Conservation (phyloP, 106 monocot species). For the Allium cepa region DNA sequence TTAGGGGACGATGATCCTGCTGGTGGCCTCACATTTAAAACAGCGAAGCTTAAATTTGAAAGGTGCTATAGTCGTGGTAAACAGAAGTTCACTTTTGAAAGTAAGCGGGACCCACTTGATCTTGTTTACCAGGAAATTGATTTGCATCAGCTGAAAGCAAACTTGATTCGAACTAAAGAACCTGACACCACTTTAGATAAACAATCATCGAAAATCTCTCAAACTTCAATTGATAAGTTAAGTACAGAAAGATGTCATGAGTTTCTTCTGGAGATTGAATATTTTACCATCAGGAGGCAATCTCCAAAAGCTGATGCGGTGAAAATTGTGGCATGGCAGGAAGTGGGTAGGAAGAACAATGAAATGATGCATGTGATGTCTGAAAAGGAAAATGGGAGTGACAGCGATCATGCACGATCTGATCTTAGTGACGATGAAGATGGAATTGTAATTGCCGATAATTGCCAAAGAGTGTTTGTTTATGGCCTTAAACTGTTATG, state of each 20-base stretch:
- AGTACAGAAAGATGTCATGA: slow-evolving; percentile 56
- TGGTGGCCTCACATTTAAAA: slow-evolving; percentile 59
- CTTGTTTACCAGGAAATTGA: slow-evolving; percentile 95
- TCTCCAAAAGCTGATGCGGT: slow-evolving; percentile 84
- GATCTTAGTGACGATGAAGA: slow-evolving; percentile 98
- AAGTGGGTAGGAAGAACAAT: slow-evolving; percentile 54
- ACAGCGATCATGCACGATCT: slow-evolving; percentile 69
- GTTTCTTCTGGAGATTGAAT: slow-evolving; percentile 75
- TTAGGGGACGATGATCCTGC: slow-evolving; percentile 94
- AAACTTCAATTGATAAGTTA: slow-evolving; percentile 21
- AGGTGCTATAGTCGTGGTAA: slow-evolving; percentile 92
- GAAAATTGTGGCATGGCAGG: slow-evolving; percentile 83
- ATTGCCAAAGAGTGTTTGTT: slow-evolving; percentile 82
- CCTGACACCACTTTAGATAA: slow-evolving; percentile 25
- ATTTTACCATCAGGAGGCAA: slow-evolving; percentile 93
- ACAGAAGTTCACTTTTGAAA: slow-evolving; percentile 77
- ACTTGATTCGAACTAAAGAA: slow-evolving; percentile 32
- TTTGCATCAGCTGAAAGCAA: slow-evolving; percentile 65
- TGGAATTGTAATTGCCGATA: slow-evolving; percentile 92
- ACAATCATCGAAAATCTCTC: slow-evolving; percentile 21
- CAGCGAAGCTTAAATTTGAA: slow-evolving; percentile 69
- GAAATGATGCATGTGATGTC: slow-evolving; percentile 63
- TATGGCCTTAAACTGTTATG: slow-evolving; percentile 96
- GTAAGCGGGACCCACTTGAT: slow-evolving; percentile 91
- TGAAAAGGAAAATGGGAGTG: slow-evolving; percentile 74